Base-by-base conservation (phyloP, 345 rosid genomes). In the Eucalyptus paniculata region DNA sequence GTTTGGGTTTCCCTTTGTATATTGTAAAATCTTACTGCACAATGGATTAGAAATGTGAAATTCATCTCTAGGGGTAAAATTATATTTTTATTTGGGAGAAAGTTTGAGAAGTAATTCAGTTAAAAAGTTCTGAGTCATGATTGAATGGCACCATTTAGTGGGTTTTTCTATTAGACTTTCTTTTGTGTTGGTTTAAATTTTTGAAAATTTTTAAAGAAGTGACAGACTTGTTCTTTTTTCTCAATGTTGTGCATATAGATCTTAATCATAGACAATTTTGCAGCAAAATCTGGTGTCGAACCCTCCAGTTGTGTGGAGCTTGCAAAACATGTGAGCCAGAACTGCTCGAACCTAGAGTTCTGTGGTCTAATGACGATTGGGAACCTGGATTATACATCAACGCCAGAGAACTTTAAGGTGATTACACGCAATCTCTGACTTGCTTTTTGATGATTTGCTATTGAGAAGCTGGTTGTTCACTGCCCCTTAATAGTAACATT, bases 371-470 rank as follows among this genome's bases (percentile, higher is more conserved):
- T 98, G 99, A 97, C 99, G 23, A 96, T 98, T 88, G 99, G 99
- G 87, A 98, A 96, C 99, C 96, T 89, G 50, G 99, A 98, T 92
- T 97, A 96, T 87, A 89, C 98, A 82, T 96, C 98, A 89, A 98
- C 99, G 32, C 98, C 99, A 6, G 99, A 98, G 92, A 98, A 98
- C 92, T 97, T 98, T 91, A 96, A 95, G 98, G 99, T 96, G 91
- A 37, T 54, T 18, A 23, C 60, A 50, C 50, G 23, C 34, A 37
- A 40, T 45, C 16, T 30, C 67, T 62, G 21, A 32, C 8, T 18
- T 58, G 12, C 50, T 19, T 50, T 12, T 87, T 51, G 83, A 17
- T 67, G 42, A 58, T 60, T 58, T 81, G n/a, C 85, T 44, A 87
- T 30, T 65, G 54, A 65, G 54, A 53, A 69, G 87, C 34, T 92